Evolutionary conservation across 306 rosid genomes (phyloP), one percentile per base, ranked within the genome.

Genomic region (Leucaena leucocephala): DNA sequence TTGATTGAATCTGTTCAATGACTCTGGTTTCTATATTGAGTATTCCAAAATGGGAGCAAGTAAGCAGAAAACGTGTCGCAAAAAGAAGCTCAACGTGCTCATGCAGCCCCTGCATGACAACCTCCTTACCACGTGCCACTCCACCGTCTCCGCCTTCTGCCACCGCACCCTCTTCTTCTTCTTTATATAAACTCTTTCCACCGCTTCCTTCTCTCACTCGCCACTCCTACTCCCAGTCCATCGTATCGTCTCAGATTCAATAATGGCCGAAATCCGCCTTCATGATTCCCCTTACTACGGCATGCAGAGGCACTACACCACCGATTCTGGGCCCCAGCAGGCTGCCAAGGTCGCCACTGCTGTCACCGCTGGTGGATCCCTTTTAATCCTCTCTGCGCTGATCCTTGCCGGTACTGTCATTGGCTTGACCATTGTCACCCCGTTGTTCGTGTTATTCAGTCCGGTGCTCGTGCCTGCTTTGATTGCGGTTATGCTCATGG

Each of bases 381-480:
- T 94, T 35, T 40, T 94, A 5, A 71, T 90, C 46, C 85, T 92
- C 36, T 85, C 98, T 0, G 90, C 85, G 0, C 54, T 94, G 50
- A 54, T 84, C 7, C 59, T 90, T 0, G 86, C 92, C 1, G 89
- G 72, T 0, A 88, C 97, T 0, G 92, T 92, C 16, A 84, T 94
- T 0, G 87, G 80, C 0, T 80, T 94, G 34, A 85, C 97, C 54
- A 33, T 90, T 0, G 86, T 73, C 1, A 92, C 94, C 1, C 98
- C 97, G 0, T 80, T 94, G 58, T 83, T 94, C 0, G 91, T 92
- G 22, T 78, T 94, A n/a, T 94, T 92, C 89, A 94, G 98, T 11
- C 98, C 97, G 1, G 94, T 92, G 22, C 86, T 94, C 0, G 88
- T 94, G 1, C 97, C 98, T 0, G 92, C 98, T 1, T 74, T 83